Evolutionary conservation across 2,329 filamentous ascomycete genomes (phyloP).

Genomic region (Penicillium sclerotiorum): DNA sequence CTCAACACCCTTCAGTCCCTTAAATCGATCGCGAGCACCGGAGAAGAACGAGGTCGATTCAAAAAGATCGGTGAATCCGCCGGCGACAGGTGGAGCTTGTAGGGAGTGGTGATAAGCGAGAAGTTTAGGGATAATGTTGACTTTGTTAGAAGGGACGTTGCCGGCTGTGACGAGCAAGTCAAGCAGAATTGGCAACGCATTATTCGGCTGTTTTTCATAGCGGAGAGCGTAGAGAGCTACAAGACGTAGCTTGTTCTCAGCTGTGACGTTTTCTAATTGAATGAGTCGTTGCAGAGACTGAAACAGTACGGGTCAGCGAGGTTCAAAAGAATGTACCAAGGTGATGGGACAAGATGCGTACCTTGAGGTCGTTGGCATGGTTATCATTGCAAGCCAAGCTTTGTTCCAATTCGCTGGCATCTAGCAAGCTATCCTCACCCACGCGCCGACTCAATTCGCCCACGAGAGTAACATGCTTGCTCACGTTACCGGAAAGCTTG

Average conservation of each 20-base stretch:
- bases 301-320: slow-evolving; percentile 1
- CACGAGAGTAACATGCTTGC: slow-evolving; percentile 95
- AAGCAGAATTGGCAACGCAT: slow-evolving; percentile 78
- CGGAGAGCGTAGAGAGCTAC: slow-evolving; percentile 94
- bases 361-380: slow-evolving; percentile 87
- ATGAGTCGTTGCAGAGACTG: slow-evolving; percentile 85
- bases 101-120: slow-evolving; percentile 85
- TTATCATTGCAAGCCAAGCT: slow-evolving; percentile 97
- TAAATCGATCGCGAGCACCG: slow-evolving; percentile 82
- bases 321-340: not conserved
- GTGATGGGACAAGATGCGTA: slow-evolving; percentile 44
- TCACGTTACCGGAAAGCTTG: slow-evolving; percentile 95
- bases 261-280: slow-evolving; percentile 72
- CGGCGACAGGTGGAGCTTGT: slow-evolving; percentile 72
- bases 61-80: slow-evolving; percentile 87
- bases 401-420: slow-evolving; percentile 96
- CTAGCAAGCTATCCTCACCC: slow-evolving; percentile 81
- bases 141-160: slow-evolving; percentile 73
- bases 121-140: slow-evolving; percentile 79
- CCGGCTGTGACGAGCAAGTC: slow-evolving; percentile 84
- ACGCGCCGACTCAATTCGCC: slow-evolving; percentile 90
- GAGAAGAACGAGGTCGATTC: slow-evolving; percentile 90
- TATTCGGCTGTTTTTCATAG: slow-evolving; percentile 84
- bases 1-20: slow-evolving; percentile 94
- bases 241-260: slow-evolving; percentile 82